Evolutionary conservation across 2,329 filamentous ascomycete species (phyloP), one percentile per base, ranked within the genome.

Genomic region (Fusarium chlamydosporum): DNA sequence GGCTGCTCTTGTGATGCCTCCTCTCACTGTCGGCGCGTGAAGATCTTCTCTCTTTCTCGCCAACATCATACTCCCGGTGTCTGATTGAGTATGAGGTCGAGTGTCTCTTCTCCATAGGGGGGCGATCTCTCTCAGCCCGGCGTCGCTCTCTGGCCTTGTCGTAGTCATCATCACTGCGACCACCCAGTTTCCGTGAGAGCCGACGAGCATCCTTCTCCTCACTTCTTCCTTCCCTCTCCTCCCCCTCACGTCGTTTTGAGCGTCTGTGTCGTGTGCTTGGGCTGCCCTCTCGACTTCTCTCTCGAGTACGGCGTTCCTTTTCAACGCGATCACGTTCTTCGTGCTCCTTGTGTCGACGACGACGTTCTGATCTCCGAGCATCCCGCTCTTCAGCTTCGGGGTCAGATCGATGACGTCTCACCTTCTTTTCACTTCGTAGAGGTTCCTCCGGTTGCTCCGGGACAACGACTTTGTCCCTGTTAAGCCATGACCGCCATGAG

Each of bases 401-500:
- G 8, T 63, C 60, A 33, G 48, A 23, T 7, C 60, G 60, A 31
- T 63, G 60, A 43, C 35, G 58, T 11, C 38, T 48, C 13, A 41
- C 48, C 50, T 55, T 63, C 23, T 38, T 53, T 20, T 63, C 60
- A 48, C 41, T 45, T 33, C 57, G 58, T 34, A 63, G 50, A 34
- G 60, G 34, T 18, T 45, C 41, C 18, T 56, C 60, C 18, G 58
- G 45, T n/a, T 54, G 50, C 41, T 63, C 60, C 16, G 56, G 59
- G 20, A 61, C 53, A 33, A 48, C 37, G 37, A 34, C 31, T 27
- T 56, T 63, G 33, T 63, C 60, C 37, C 58, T 42, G 50, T 42
- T 63, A 40, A 62, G 60, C 60, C 60, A 63, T 48, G 52, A 37
- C 43, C 60, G 58, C 60, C 60, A 63, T 41, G 60, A 63, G 31